Percentiles rank a stretch among this genome's conserved stretches.
phyloP scores from a whole-genome alignment of 768 basidiomycete species.

The Boletellus sp. region DNA sequence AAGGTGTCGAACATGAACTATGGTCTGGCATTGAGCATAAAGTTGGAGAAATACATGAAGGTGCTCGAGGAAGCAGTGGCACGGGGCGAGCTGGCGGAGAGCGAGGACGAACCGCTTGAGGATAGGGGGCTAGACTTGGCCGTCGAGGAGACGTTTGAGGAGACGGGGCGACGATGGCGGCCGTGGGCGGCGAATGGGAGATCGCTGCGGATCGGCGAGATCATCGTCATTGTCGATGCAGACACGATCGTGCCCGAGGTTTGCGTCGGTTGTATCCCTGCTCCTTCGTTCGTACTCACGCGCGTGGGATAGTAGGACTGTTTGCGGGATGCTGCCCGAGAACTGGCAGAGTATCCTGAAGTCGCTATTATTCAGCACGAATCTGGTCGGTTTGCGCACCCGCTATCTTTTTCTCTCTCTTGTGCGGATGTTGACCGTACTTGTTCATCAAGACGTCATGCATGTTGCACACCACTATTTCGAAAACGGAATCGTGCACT shows the following conservation, averaged over 20 bases:
- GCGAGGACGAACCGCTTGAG: conserved; percentile 45
- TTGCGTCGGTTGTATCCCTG: neutral
- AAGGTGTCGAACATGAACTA: too few species aligned
- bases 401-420: neutral
- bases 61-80: conserved; percentile 45
- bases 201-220: conserved; percentile 68
- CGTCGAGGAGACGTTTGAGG: conserved; percentile 67
- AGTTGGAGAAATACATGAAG: conserved; percentile 34
- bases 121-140: conserved; percentile 70
- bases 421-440: conserved; percentile 22
- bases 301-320: conserved; percentile 37
- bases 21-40: conserved; percentile 40
- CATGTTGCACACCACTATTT: conserved; percentile 87
- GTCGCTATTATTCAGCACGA: conserved; percentile 92
- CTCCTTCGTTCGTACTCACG: neutral
- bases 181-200: conserved; percentile 80
- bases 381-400: conserved; percentile 43
- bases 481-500: conserved; percentile 90
- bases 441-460: conserved; percentile 64
- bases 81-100: conserved; percentile 40
- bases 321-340: conserved; percentile 84
- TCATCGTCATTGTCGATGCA: conserved; percentile 83
- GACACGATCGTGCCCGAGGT: conserved; percentile 83
- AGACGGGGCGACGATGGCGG: conserved; percentile 53
- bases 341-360: conserved; percentile 77